These are phyloP conservation scores for Phyllachora maydis DNA, from an alignment of 2,329 filamentous ascomycete genomes.

Conservation along the genomic window DNA sequence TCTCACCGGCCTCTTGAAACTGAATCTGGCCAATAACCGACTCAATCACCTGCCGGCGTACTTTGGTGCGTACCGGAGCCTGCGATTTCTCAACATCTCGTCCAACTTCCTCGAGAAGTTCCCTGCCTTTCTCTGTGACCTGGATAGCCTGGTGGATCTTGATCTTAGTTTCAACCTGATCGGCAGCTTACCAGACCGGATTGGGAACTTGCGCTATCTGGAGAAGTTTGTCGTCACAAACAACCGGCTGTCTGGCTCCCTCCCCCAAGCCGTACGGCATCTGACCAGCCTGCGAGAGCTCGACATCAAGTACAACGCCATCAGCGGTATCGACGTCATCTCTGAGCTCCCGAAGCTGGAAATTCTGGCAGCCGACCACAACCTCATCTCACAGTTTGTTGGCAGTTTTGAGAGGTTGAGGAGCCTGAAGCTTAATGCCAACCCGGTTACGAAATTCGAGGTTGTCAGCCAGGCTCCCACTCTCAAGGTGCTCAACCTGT, in stretches of 20 bases:
- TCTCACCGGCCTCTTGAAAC: conserved; percentile 58
- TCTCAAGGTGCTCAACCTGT: conserved; percentile 70
- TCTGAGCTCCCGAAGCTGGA: conserved; percentile 72
- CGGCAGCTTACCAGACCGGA: conserved; percentile 49
- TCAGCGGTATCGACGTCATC: conserved; percentile 75
- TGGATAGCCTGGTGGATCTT: conserved; percentile 72
- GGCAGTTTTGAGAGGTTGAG: conserved; percentile 74
- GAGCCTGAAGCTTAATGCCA: conserved; percentile 77
- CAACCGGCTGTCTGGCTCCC: conserved; percentile 60
- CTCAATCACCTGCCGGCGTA: conserved; percentile 60
- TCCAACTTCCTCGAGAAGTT: conserved; percentile 82
- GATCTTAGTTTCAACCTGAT: conserved; percentile 97
- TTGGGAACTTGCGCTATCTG: conserved; percentile 58
- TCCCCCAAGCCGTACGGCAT: conserved; percentile 54
- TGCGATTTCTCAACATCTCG: conserved; percentile 76
- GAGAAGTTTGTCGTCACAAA: conserved; percentile 92
- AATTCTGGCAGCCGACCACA: conserved; percentile 78
- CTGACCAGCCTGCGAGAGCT: conserved; percentile 68
- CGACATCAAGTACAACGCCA: conserved; percentile 82
- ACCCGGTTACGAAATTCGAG: conserved; percentile 86
- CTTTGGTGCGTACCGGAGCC: conserved; percentile 58
- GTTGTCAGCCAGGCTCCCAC: conserved; percentile 59
- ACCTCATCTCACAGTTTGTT: conserved; percentile 74
- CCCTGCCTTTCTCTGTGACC: conserved; percentile 63
- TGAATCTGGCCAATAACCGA: conserved; percentile 88